Evolutionary conservation across 441 rosid species (phyloP), one percentile per base, ranked within the genome.

Genomic region (Hypseocharis bilobata): DNA sequence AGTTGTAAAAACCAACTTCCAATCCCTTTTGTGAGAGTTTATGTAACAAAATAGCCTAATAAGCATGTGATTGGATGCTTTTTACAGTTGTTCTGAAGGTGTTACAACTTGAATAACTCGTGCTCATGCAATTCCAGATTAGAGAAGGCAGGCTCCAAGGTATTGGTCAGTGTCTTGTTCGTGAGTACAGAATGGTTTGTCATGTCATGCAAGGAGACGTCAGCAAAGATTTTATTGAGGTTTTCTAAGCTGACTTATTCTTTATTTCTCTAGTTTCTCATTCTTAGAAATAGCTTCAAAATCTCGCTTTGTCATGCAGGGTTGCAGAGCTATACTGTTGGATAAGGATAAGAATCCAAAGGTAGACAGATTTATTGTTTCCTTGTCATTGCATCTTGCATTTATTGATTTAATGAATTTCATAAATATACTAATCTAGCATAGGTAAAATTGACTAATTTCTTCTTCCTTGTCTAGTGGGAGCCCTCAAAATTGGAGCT

Each of bases 331-430:
- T 74, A 77, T 89, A 62, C 76, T 92, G 65, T 6, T 88, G 65
- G 98, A 92, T 60, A 92, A 92, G 77, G 98, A 89, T 74, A 89
- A 57, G 83, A 92, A 83, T 70, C 96, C 96, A 16, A 85, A 86
- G 96, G 98, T 52, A 27, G 40, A 60, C 52, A 22, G 27, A 51
- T 58, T 0, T n/a, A n/a, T 32, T 58, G n/a, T 58, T 65, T 69
- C 49, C 68, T 6, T 27, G 34, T 64, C 52, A 10, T 34, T 51
- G 7, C n/a, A 16, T 49, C 60, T 34, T 58, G 2, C n/a, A 16
- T 61, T n/a, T 6, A 6, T 27, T 38, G 47, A 45, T 3, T 27
- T 19, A 40, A 28, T 13, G 20, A 67, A 26, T 51, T 66, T 22
- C 60, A n/a, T n/a, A n/a, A n/a, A n/a, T n/a, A n/a, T n/a, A n/a